These are phyloP conservation scores for Rutstroemia sp. DNA, from an alignment of 2,329 filamentous ascomycete genomes.

Conservation along the genomic window DNA sequence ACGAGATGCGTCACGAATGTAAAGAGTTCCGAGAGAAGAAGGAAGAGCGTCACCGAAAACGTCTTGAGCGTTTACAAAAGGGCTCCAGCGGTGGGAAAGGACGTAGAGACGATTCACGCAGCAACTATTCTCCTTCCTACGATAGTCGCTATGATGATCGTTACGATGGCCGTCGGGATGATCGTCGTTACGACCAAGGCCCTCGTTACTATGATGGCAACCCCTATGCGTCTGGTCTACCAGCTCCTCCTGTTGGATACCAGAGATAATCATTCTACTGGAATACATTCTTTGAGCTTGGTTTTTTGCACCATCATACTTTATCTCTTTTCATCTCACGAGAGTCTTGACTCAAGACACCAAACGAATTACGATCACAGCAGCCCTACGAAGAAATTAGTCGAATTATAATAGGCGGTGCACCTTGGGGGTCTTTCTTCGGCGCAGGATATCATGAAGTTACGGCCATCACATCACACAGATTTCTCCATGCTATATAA, in stretches of 20 bases:
- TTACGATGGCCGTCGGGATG: conserved; percentile 16
- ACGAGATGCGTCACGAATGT: conserved; percentile 50
- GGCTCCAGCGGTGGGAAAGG: conserved; percentile 14
- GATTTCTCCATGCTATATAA: conserved; percentile 7
- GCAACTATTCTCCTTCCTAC: conserved; percentile 2
- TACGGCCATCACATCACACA: conserved; percentile 8
- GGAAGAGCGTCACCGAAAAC: conserved; percentile 37
- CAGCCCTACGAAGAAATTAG: not conserved
- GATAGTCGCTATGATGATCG: conserved; percentile 12
- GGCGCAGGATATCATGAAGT: conserved; percentile 9
- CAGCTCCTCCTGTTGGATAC: conserved; percentile 29
- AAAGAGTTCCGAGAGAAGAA: conserved; percentile 46
- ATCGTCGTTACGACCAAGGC: conserved; percentile 30
- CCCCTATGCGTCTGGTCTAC: conserved; percentile 34
- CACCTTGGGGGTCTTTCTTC: conserved; percentile 7
- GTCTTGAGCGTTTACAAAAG: conserved; percentile 36
- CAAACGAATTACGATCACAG: not conserved
- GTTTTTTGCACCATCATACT: not conserved
- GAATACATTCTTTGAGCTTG: not conserved
- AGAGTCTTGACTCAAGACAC: not conserved
- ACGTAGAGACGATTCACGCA: conserved; percentile 6
- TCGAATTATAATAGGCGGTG: not conserved
- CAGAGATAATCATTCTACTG: conserved; percentile 10
- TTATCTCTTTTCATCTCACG: conserved; percentile 6
- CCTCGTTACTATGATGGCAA: conserved; percentile 38